phyloP scores from a whole-genome alignment of 768 basidiomycete species.

The Pleurotus citrinopileatus region DNA sequence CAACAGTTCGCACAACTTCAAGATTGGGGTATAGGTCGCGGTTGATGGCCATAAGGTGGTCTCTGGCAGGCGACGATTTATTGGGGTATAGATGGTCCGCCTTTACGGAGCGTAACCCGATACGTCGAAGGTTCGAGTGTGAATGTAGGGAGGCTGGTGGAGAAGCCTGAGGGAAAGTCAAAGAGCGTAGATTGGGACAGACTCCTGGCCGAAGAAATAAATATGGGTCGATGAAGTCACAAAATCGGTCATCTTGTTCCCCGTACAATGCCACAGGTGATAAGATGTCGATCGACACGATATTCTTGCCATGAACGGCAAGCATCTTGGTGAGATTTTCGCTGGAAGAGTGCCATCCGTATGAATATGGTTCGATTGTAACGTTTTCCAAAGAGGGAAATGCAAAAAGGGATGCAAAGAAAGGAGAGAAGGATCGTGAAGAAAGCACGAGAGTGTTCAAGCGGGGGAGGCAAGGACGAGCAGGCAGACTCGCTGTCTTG shows the following conservation, averaged over 20 bases:
- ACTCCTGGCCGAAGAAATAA: slow-evolving; percentile 38
- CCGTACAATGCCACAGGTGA: slow-evolving; percentile 31
- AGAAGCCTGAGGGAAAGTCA: slow-evolving; percentile 37
- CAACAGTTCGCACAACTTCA: slow-evolving; percentile 44
- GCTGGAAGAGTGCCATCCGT: slow-evolving; percentile 15
- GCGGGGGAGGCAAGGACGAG: slow-evolving; percentile 33
- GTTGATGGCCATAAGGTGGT: slow-evolving; percentile 41
- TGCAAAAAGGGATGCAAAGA: slow-evolving; percentile 32
- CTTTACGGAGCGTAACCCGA: slow-evolving; percentile 42
- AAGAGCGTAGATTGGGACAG: slow-evolving; percentile 43
- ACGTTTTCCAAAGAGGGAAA: slow-evolving; percentile 44
- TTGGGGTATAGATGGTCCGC: slow-evolving; percentile 43
- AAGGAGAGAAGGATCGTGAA: slow-evolving; percentile 32
- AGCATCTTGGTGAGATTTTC: slow-evolving; percentile 35
- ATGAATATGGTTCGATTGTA: slow-evolving; percentile 32
- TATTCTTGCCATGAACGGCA: slow-evolving; percentile 34
- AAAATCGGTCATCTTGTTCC: slow-evolving; percentile 30
- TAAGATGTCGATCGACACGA: slow-evolving; percentile 37
- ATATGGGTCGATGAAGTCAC: slow-evolving; percentile 33
- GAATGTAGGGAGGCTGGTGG: slow-evolving; percentile 16
- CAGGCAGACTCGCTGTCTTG: slow-evolving; percentile 17
- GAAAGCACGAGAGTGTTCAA: slow-evolving; percentile 43
- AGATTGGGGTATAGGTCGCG: slow-evolving; percentile 40
- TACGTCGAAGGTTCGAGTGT: slow-evolving; percentile 39
- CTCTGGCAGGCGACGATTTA: slow-evolving; percentile 30